A percentile compares a stretch with the other conserved stretches of the same genome.
Evolutionary conservation across 1,284 basidiomycete species (phyloP).

Genomic region (Vanrija sp.): DNA sequence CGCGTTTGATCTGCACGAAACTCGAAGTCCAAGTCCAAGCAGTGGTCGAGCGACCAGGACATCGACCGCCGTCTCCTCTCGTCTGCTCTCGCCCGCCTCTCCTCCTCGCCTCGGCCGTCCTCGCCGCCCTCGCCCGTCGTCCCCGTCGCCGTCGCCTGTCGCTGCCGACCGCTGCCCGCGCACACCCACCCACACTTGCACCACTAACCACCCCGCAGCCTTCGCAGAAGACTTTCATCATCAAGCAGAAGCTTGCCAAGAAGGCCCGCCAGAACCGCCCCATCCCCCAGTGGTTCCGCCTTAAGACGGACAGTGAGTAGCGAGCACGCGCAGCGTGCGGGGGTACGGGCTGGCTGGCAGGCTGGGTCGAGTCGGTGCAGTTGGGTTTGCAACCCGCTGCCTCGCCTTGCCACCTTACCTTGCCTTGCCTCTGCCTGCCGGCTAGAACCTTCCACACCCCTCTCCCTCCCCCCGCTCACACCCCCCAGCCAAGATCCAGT

Average conservation of each 20-base stretch:
- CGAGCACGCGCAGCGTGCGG: background rate
- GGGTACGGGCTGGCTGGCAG: background rate
- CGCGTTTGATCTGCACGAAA: too few relatives aligned
- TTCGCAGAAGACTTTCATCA: conserved; percentile 89
- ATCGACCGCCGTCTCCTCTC: too few relatives aligned
- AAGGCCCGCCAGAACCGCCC: conserved; percentile 93
- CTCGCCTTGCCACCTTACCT: too few relatives aligned
- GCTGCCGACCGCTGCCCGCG: too few relatives aligned
- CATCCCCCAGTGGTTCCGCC: conserved; percentile 97
- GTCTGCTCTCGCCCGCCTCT: too few relatives aligned
- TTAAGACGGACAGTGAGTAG: conserved; percentile 75
- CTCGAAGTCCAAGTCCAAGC: too few relatives aligned
- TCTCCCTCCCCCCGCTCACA: conserved; percentile 1
- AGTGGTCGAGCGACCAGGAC: too few relatives aligned
- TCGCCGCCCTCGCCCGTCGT: too few relatives aligned
- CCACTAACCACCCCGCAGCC: conserved; percentile 56
- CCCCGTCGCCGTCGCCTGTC: too few relatives aligned
- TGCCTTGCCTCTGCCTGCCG: too few relatives aligned
- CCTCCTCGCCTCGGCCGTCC: too few relatives aligned
- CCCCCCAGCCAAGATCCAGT: conserved; percentile 52
- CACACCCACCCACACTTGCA: too few relatives aligned
- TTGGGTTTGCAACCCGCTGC: background rate
- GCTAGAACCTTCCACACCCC: background rate
- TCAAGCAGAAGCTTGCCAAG: conserved; percentile 90
- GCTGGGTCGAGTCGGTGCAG: background rate